Base-by-base conservation (phyloP, 2,329 filamentous ascomycete genomes). In the Sclerotinia trifoliorum region DNA sequence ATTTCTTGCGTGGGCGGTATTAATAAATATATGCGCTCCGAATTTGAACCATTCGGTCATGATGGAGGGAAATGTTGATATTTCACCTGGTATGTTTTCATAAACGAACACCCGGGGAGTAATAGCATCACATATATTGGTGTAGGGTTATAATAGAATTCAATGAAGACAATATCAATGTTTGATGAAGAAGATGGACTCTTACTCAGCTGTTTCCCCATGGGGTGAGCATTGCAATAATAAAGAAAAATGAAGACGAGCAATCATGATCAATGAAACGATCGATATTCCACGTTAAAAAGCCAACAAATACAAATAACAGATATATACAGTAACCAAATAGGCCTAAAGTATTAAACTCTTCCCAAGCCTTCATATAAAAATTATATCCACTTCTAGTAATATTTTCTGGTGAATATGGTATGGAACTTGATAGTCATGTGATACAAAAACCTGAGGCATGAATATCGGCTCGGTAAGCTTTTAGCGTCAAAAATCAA, bases 401-500 rank as follows among this genome's bases (percentile, higher is more conserved):
- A 19, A 13, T 24, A 10, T n/a, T 52, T 11, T 52, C 19, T 19
- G 15, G n/a, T 21, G 32, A 42, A 52, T 2, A 6, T 15, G 8
- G 15, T 26, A 26, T 10, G 2, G 5, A 13, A 3, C 3, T 2
- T 0, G 11, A 3, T 6, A 0, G 19, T 39, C 60, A 63, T 51
- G 60, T 63, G 60, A 63, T 1, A 0, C 5, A 0, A 0, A 7
- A 5, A 1, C 60, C 46, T 63, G 60, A 51, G 60, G 60, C 46
- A 51, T 4, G 0, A 26, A 19, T 1, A 0, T 4, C 0, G 19
- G 21, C 15, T 63, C 60, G 60, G 46, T 63, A 63, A 63, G 26
- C 3, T 26, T 62, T 51, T 62, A 62, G 58, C 58, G 46, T n/a
- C 46, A 39, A 51, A 62, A 51, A 26, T 39, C 26, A 5, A 48